Evolutionary conservation across 2,329 filamentous ascomycete genomes (phyloP).

Genomic region (Aspergillus bombycis): DNA sequence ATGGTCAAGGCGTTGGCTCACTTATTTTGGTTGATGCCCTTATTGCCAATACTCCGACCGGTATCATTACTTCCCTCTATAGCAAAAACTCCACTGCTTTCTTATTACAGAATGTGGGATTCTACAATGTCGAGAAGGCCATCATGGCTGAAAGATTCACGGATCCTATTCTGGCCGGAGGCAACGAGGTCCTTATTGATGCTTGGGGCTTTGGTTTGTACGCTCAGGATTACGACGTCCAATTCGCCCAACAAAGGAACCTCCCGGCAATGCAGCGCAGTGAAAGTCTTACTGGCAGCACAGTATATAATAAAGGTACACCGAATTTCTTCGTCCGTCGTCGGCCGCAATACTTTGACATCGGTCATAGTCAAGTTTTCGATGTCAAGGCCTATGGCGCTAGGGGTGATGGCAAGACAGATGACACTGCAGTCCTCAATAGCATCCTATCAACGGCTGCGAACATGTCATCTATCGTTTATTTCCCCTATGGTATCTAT

Average conservation of each 20-base stretch:
- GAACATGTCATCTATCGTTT: constrained; percentile 56
- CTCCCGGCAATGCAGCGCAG: no score
- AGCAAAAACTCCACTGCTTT: constrained; percentile 27
- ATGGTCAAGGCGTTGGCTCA: background rate
- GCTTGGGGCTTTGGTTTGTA: constrained; percentile 28
- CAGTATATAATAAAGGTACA: no score
- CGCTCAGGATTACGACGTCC: no score
- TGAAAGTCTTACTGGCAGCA: no score
- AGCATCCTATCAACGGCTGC: constrained; percentile 24
- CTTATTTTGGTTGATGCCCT: background rate
- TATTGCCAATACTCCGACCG: background rate
- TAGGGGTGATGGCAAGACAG: constrained; percentile 56
- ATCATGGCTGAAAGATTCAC: constrained; percentile 15
- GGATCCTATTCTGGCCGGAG: constrained; percentile 22
- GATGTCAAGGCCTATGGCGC: constrained; percentile 45
- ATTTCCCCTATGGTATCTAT: constrained; percentile 76
- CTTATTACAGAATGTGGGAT: constrained; percentile 23
- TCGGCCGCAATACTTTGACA: constrained; percentile 17
- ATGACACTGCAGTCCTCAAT: constrained; percentile 36
- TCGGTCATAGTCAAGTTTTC: constrained; percentile 33
- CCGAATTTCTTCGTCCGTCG: constrained; percentile 20
- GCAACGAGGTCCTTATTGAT: constrained; percentile 19
- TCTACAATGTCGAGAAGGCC: constrained; percentile 20
- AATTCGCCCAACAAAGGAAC: no score
- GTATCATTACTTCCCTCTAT: no score